These are phyloP conservation scores for Talaromyces funiculosus DNA, from an alignment of 2,329 filamentous ascomycete genomes.

Conservation along the genomic window DNA sequence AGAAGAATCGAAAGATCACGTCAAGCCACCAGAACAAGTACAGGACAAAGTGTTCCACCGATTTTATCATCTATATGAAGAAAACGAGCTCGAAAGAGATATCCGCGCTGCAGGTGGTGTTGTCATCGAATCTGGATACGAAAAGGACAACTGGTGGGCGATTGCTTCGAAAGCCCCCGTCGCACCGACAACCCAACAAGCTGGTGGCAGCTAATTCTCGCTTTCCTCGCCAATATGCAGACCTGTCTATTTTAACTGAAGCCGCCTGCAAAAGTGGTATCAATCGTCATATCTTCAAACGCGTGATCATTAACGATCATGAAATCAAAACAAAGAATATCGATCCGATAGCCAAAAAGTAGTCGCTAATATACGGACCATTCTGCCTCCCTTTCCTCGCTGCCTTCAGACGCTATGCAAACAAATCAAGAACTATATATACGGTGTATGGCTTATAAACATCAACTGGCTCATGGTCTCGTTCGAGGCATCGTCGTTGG, in stretches of 20 bases:
- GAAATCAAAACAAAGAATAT: constrained; percentile 14
- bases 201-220: neutral
- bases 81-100: constrained; percentile 81
- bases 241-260: neutral
- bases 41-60: constrained; percentile 61
- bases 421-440: constrained; percentile 16
- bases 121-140: constrained; percentile 78
- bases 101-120: constrained; percentile 66
- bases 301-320: constrained; percentile 2
- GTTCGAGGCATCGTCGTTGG: constrained; percentile 33
- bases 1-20: constrained; percentile 18
- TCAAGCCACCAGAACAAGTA: constrained; percentile 17
- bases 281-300: constrained; percentile 13
- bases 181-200: neutral
- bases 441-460: neutral
- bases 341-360: constrained; percentile 15
- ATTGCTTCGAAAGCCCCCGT: constrained; percentile 44
- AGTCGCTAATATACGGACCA: constrained; percentile 15
- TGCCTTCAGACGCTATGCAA: constrained; percentile 32
- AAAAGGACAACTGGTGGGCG: constrained; percentile 98
- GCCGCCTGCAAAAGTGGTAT: constrained; percentile 5
- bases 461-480: constrained; percentile 22
- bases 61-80: constrained; percentile 88
- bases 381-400: neutral
- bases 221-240: neutral